Evolutionary conservation across 495 filamentous ascomycete species (phyloP), one percentile per base, ranked within the genome.

Genomic region (Penicillium robsamsonii): DNA sequence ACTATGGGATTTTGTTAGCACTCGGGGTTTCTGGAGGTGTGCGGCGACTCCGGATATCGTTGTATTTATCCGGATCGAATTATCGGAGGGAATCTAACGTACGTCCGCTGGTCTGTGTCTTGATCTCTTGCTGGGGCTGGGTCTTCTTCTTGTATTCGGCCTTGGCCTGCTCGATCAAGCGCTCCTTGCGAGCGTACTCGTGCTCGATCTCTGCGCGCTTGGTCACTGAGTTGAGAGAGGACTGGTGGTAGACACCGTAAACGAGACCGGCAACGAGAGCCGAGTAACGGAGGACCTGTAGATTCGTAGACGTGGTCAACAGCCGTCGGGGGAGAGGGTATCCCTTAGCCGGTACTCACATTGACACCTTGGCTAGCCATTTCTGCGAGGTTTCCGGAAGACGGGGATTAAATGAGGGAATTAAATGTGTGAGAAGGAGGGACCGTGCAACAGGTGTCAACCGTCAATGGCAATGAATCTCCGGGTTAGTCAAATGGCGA

Each of bases 191-290:
- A 62, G 91, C 75, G 64, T 90, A 96, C 70, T 96, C 91, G 60
- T 82, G 81, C 65, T 96, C 76, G 57, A 84, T 79, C 46, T 85
- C 79, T 42, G 80, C 77, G 57, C 81, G 71, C 73, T 87, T 88
- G 59, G 89, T 81, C 60, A 79, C 62, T 29, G 88, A 68, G 57
- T 75, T 85, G 68, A 97, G 81, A 41, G 81, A 79, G 50, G 84
- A 80, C 77, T 99, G 95, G 80, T 96, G 91, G 70, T 84, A 89
- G 73, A 96, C 77, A 71, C 94, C 94, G 79, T 97, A 97, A 71
- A 95, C 81, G 66, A 96, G 75, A 73, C 94, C 94, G 65, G 87
- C 74, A 63, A 83, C 86, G 59, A 97, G 87, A 67, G 92, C 92
- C 60, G 89, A 87, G 77, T 91, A 99, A 68, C 94, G 92, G 74